A percentile compares a stretch with the other conserved stretches of the same genome.
Evolutionary conservation across 305 asterid genomes (phyloP).

Genomic region (Fraxinus paxiana): DNA sequence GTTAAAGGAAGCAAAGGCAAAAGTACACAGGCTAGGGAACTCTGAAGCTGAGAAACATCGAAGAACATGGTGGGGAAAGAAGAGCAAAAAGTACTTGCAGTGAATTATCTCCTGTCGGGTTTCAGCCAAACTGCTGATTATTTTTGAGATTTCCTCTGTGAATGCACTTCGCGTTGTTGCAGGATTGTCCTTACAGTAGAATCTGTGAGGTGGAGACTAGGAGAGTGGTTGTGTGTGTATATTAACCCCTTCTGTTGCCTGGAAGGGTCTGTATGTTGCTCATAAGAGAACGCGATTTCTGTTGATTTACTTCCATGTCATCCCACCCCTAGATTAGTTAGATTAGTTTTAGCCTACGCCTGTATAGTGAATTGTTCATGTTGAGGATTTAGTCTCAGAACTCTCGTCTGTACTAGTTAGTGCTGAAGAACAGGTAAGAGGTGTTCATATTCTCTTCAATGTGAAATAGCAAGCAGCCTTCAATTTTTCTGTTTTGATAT

Average conservation of each 20-base stretch:
- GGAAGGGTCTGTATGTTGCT: conserved; percentile 19
- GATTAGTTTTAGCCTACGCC: conserved; percentile 13
- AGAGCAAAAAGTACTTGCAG: conserved; percentile 33
- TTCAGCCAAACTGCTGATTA: conserved; percentile 14
- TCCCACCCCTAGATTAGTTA: background rate
- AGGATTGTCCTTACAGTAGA: conserved; percentile 5
- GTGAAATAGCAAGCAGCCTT: conserved; percentile 16
- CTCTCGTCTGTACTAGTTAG: conserved; percentile 24
- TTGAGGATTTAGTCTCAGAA: background rate
- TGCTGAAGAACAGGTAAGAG: conserved; percentile 16
- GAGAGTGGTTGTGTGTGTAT: conserved; percentile 18
- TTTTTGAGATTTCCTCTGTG: background rate
- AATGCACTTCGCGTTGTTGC: background rate
- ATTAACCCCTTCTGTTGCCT: conserved; percentile 25
- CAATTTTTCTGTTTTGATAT: background rate
- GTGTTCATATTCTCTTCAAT: conserved; percentile 14
- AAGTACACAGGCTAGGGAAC: conserved; percentile 47
- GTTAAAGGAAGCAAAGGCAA: conserved; percentile 62
- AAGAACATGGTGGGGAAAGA: conserved; percentile 85
- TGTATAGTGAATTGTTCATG: conserved; percentile 27
- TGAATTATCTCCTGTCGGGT: background rate
- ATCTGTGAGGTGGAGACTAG: conserved; percentile 11
- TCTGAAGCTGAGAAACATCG: conserved; percentile 53
- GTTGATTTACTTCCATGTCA: background rate
- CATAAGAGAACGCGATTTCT: conserved; percentile 7